Base-by-base conservation (phyloP, 352 stramenopile species). In the Pseudoperonospora humuli region DNA sequence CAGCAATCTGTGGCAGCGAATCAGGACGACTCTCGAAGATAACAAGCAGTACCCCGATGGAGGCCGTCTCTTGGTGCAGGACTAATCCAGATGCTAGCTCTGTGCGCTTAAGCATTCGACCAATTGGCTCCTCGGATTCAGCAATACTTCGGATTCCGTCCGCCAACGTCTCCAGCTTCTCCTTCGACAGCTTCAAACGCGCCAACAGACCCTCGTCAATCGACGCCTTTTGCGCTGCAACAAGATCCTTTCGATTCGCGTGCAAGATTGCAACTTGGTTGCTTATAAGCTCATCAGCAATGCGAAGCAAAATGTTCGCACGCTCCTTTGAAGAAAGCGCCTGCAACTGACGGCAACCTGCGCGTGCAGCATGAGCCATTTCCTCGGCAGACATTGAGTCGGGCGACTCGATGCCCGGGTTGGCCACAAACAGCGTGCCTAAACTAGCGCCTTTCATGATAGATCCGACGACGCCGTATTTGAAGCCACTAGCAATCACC, bases 1-100 rank as follows among this genome's bases (percentile, higher is more conserved):
- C 82, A 9, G 95, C 89, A 57, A 99, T 99, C 75, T 99, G 93
- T 14, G 91, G 87, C 18, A 96, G 54, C 15, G 83, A 98, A 63
- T 99, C 96, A 9, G 96, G 96, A 11, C 96, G 73, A 45, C 86
- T 97, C 67, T 99, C 96, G 53, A 99, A 99, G 51, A 99, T 97
- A 34, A 99, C 93, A 45, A 98, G 90, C 7, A 99, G 59, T 21
- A 99, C 95, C 20, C 96, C 96, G 57, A 99, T 98, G 11, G 96
- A 86, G 0, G 93, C 81, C 3, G 93, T 98, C 43, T 96, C 91
- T 49, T 97, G 86, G 37, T 94, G 86, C 26, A 98, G 70, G 13
- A 93, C 62, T n/a, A 98, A 67, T 14, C 93, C 93, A 27, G 84
- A 85, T 1, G 86, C 80, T 3, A 98, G 45, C 66, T 98, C 95